phyloP scores from a whole-genome alignment of 441 rosid species.

The Daphne laureola region DNA sequence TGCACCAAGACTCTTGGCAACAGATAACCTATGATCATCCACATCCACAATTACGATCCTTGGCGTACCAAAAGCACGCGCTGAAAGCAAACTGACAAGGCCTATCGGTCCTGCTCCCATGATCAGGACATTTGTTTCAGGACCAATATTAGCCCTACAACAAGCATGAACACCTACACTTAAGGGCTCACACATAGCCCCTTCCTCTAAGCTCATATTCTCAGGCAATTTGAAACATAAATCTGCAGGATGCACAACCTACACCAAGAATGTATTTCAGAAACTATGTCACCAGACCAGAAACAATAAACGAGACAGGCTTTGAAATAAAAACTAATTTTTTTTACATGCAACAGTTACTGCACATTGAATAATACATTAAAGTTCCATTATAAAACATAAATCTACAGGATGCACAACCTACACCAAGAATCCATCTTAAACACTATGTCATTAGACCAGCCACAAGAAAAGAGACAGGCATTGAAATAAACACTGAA shows the following conservation, averaged over 20 bases:
- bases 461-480: neutral
- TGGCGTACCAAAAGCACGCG: conserved; percentile 90
- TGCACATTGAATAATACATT: neutral
- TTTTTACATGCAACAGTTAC: conserved; percentile 8
- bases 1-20: conserved; percentile 79
- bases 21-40: conserved; percentile 64
- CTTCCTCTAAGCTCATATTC: conserved; percentile 85
- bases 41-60: conserved; percentile 70
- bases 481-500: neutral
- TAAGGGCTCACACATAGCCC: conserved; percentile 91
- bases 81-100: conserved; percentile 73
- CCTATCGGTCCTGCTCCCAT: conserved; percentile 98
- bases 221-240: conserved; percentile 84
- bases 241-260: conserved; percentile 92
- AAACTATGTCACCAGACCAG: too few species aligned
- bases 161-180: conserved; percentile 95
- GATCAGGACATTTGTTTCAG: conserved; percentile 65
- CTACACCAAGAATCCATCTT: conserved; percentile 18
- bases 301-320: neutral
- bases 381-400: conserved; percentile 42
- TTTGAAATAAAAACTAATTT: conserved; percentile 1
- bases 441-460: too few species aligned
- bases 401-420: conserved; percentile 89
- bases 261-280: conserved; percentile 2
- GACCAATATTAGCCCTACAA: conserved; percentile 66